These are phyloP conservation scores for Suillus subluteus DNA, from an alignment of 768 basidiomycete genomes.

Conservation along the genomic window DNA sequence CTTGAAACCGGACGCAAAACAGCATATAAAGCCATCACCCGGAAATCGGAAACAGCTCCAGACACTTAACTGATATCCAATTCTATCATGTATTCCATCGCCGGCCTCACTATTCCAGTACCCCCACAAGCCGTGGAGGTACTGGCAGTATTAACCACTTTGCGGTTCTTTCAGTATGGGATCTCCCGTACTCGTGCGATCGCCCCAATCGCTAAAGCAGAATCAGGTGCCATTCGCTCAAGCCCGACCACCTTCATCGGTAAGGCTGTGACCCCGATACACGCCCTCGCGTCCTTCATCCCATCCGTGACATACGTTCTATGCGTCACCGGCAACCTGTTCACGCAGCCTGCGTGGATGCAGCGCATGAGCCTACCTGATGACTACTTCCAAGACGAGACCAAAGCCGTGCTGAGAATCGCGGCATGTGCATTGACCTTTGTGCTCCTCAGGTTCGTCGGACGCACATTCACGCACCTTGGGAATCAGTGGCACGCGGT, in stretches of 20 bases:
- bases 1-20: too few relatives aligned
- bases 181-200: slow-evolving; percentile 14
- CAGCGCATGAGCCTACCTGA: slow-evolving; percentile 29
- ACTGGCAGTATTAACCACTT: slow-evolving; percentile 29
- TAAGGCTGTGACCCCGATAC: slow-evolving; percentile 32
- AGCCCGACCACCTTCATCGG: slow-evolving; percentile 22
- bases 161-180: slow-evolving; percentile 25
- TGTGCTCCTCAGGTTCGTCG: slow-evolving; percentile 21
- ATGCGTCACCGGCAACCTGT: slow-evolving; percentile 29
- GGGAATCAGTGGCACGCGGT: slow-evolving; percentile 37
- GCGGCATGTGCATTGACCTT: slow-evolving; percentile 30
- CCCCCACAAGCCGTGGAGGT: slow-evolving; percentile 19
- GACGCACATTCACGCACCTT: slow-evolving; percentile 21
- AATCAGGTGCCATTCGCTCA: slow-evolving; percentile 24
- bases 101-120: too few relatives aligned
- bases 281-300: slow-evolving; percentile 26
- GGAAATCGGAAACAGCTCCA: too few relatives aligned
- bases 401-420: slow-evolving; percentile 28
- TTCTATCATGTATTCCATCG: too few relatives aligned
- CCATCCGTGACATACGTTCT: slow-evolving; percentile 34
- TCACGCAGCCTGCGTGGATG: slow-evolving; percentile 43
- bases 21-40: too few relatives aligned
- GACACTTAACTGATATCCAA: too few relatives aligned
- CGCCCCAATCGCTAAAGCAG: slow-evolving; percentile 12
- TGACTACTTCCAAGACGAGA: slow-evolving; percentile 23